Evolutionary conservation across 2,329 filamentous ascomycete species (phyloP).

Genomic region (Raffaelea albimanens): DNA sequence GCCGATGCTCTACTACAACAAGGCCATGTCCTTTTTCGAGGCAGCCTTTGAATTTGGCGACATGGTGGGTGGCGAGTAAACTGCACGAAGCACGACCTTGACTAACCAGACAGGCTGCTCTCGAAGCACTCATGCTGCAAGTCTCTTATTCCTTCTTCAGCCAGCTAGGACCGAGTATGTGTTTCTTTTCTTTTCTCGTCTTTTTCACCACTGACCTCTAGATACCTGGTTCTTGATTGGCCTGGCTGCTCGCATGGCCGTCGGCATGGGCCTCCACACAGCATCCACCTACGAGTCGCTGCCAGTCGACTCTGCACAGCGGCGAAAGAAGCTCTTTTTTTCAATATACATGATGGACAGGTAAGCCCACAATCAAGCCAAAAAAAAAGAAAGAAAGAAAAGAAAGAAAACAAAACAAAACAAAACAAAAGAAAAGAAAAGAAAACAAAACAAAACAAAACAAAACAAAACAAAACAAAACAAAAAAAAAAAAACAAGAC

Average conservation of each 20-base stretch:
- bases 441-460: too few relatives aligned
- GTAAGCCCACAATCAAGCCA: too few relatives aligned
- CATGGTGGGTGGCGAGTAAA: constrained; percentile 19
- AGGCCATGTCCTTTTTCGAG: constrained; percentile 32
- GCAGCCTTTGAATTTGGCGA: constrained; percentile 25
- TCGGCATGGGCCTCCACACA: constrained; percentile 21
- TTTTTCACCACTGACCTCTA: constrained; percentile 2
- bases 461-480: too few relatives aligned
- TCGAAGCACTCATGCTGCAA: constrained; percentile 34
- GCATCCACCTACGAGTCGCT: constrained; percentile 23
- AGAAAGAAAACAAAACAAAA: too few relatives aligned
- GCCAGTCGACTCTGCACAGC: constrained; percentile 22
- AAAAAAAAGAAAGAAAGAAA: too few relatives aligned
- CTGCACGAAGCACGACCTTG: too few relatives aligned
- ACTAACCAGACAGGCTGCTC: constrained; percentile 17
- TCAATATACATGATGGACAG: constrained; percentile 40
- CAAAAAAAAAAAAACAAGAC: too few relatives aligned
- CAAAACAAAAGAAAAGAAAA: too few relatives aligned
- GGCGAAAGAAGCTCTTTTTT: constrained; percentile 33
- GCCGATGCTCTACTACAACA: constrained; percentile 31
- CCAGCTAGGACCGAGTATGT: constrained; percentile 32
- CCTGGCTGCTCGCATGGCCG: constrained; percentile 30
- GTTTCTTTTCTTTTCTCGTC: not conserved
- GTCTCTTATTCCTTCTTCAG: constrained; percentile 40
- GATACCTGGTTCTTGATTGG: constrained; percentile 31